Percentiles rank a stretch among this genome's conserved stretches.
phyloP scores from a whole-genome alignment of 23 red algal genomes.

The Chondrus crispus region DNA sequence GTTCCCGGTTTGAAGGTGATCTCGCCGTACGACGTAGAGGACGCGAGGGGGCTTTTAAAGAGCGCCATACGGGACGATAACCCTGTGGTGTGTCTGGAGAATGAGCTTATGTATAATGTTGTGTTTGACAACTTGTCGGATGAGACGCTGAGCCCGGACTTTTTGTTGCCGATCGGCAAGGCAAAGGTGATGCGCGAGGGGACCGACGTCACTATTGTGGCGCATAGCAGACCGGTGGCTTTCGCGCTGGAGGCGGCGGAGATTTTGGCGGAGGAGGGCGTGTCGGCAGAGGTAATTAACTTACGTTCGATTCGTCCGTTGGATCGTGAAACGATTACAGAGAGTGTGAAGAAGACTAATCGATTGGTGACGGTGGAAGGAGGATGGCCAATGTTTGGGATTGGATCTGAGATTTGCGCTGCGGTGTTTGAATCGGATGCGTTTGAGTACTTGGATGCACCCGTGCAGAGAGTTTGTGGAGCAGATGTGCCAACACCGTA shows the following conservation, averaged over 20 bases:
- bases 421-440: conserved; percentile 91
- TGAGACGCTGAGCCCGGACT: conserved; percentile 77
- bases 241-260: conserved; percentile 79
- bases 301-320: conserved; percentile 95
- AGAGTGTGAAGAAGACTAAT: conserved; percentile 93
- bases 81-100: conserved; percentile 91
- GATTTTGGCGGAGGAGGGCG: conserved; percentile 69
- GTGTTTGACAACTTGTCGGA: conserved; percentile 76
- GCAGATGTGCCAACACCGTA: conserved; percentile 96
- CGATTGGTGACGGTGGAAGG: conserved; percentile 93
- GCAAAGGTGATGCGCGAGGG: conserved; percentile 94
- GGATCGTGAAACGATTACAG: conserved; percentile 79
- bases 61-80: conserved; percentile 87
- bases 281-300: conserved; percentile 95
- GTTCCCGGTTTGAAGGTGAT: conserved; percentile 98
- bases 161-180: conserved; percentile 87
- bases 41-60: conserved; percentile 87
- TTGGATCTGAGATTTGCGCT: conserved; percentile 94
- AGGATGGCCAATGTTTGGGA: conserved; percentile 90
- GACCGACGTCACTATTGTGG: conserved; percentile 88
- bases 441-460: conserved; percentile 95
- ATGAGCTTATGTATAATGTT: conserved; percentile 96
- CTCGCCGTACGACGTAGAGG: conserved; percentile 91
- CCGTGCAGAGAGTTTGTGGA: conserved; percentile 83
- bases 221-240: conserved; percentile 66